phyloP scores from a whole-genome alignment of 805 yeast genomes.

The Yamadazyma akitaensis region DNA sequence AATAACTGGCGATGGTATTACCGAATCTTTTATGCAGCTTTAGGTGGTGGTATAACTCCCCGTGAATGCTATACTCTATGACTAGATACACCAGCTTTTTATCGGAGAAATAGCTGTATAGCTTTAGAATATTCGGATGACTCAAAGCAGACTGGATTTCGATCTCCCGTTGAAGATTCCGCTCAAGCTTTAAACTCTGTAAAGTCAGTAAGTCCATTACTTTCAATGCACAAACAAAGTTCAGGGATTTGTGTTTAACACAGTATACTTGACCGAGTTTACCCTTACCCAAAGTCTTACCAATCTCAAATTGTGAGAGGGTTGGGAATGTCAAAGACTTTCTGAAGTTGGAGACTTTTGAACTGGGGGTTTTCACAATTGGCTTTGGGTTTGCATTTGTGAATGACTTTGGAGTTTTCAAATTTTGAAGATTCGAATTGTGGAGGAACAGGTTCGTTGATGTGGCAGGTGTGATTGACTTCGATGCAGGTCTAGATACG shows the following conservation, averaged over 20 bases:
- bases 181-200: constrained; percentile 69
- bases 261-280: constrained; percentile 92
- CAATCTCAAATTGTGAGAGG: constrained; percentile 76
- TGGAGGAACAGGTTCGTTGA: constrained; percentile 3
- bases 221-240: constrained; percentile 84
- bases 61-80: constrained; percentile 79
- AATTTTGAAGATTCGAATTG: constrained; percentile 7
- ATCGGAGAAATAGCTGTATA: constrained; percentile 86
- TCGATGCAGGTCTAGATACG: neutral
- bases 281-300: constrained; percentile 86
- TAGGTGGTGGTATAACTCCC: constrained; percentile 78
- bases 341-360: neutral
- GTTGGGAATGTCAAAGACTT: constrained; percentile 11
- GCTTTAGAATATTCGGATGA: constrained; percentile 76
- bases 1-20: constrained; percentile 71
- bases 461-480: neutral
- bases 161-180: constrained; percentile 84
- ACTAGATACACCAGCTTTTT: constrained; percentile 74
- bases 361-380: neutral
- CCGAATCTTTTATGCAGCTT: constrained; percentile 66
- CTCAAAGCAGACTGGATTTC: constrained; percentile 80
- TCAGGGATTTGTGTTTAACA: constrained; percentile 70
- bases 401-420: neutral
- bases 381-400: neutral
- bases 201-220: constrained; percentile 86